Evolutionary conservation across 2,329 filamentous ascomycete genomes (phyloP).

Genomic region (Neofusicoccum umdonicola): DNA sequence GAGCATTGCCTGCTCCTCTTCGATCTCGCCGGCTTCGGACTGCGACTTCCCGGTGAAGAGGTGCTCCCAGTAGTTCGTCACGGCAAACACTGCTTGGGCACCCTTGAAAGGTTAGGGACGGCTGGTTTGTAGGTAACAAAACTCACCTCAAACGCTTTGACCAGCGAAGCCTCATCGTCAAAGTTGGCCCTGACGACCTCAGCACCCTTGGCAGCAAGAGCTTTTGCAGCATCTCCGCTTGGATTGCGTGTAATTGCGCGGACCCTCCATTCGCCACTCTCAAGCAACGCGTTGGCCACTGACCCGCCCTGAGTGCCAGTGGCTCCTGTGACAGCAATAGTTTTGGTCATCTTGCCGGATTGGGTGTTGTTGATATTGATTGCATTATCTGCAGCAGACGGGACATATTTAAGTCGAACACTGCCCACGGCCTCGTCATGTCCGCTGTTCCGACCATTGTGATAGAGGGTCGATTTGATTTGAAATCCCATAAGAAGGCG

Average conservation of each 20-base stretch:
- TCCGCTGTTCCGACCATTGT: too few relatives aligned
- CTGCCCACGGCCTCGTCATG: too few relatives aligned
- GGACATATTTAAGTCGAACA: too few relatives aligned
- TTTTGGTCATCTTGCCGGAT: constrained; percentile 13
- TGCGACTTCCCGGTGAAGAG: constrained; percentile 28
- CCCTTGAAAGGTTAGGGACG: not conserved
- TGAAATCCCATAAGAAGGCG: too few relatives aligned
- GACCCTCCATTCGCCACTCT: constrained; percentile 24
- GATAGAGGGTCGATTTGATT: too few relatives aligned
- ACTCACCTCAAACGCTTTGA: constrained; percentile 19
- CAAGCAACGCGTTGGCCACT: constrained; percentile 22
- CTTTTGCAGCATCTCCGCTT: constrained; percentile 22
- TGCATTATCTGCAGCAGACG: too few relatives aligned
- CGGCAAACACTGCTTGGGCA: constrained; percentile 20
- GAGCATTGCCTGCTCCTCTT: constrained; percentile 42
- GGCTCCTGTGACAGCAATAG: constrained; percentile 29
- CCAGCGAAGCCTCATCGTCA: constrained; percentile 20
- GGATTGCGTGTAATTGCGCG: constrained; percentile 27
- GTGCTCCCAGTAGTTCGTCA: constrained; percentile 23
- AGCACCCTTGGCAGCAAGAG: constrained; percentile 20
- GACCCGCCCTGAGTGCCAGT: constrained; percentile 28
- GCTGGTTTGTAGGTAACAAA: too few relatives aligned
- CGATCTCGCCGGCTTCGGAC: constrained; percentile 36
- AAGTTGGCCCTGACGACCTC: constrained; percentile 22
- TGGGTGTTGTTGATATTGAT: too few relatives aligned